Conservation (phyloP, 305 asterid genomes). For the Nicotiana rustica region DNA sequence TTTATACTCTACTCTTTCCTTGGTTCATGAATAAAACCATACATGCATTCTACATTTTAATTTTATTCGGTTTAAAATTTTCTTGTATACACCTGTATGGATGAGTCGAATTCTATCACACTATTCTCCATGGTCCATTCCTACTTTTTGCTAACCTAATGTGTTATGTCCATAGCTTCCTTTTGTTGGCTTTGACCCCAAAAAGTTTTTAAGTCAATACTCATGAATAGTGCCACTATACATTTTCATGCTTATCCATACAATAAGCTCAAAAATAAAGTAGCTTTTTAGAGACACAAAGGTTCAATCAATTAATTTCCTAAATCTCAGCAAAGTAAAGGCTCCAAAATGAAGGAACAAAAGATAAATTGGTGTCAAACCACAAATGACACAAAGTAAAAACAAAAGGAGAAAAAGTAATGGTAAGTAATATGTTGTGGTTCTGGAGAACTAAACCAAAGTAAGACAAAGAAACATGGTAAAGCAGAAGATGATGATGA, state of each 20-base stretch:
- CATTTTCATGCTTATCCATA: conserved; percentile 23
- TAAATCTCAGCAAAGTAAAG: background rate
- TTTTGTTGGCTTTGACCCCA: conserved; percentile 17
- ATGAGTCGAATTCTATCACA: background rate
- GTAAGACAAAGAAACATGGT: background rate
- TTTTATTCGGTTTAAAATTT: background rate
- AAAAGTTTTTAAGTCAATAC: background rate
- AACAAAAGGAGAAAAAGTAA: background rate
- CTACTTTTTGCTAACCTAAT: background rate
- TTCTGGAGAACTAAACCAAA: background rate
- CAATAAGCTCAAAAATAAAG: background rate
- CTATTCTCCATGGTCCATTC: background rate
- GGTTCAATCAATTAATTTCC: background rate
- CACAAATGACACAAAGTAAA: conserved; percentile 4
- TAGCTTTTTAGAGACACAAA: background rate
- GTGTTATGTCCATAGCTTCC: background rate
- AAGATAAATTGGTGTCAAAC: conserved; percentile 19
- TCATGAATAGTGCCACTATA: conserved; percentile 14
- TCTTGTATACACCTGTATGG: background rate
- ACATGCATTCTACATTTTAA: background rate
- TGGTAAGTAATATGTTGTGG: background rate
- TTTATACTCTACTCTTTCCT: background rate
- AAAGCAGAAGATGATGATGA: background rate
- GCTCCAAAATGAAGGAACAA: background rate
- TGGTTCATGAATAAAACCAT: conserved; percentile 13